Evolutionary conservation across 2,329 filamentous ascomycete species (phyloP).

Genomic region (Phyllosticta ampelicida): DNA sequence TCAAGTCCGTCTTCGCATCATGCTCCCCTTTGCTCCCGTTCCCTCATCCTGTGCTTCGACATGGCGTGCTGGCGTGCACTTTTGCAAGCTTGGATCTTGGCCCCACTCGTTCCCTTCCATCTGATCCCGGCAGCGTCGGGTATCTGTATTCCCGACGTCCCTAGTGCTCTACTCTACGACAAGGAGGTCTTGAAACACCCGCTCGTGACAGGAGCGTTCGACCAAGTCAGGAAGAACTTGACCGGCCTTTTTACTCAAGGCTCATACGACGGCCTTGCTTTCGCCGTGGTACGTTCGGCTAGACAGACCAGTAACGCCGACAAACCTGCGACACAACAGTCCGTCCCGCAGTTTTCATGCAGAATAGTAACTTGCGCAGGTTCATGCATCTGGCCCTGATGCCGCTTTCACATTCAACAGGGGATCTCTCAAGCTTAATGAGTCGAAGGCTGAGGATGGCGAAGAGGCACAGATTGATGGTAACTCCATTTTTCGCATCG

Average conservation of each 20-base stretch:
- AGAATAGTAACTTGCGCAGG: slow-evolving; percentile 12
- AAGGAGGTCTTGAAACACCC: slow-evolving; percentile 16
- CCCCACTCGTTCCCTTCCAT: not conserved
- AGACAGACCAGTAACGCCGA: not conserved
- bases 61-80: not conserved
- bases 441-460: slow-evolving; percentile 6
- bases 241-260: slow-evolving; percentile 15
- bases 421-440: slow-evolving; percentile 22
- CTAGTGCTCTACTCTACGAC: slow-evolving; percentile 15
- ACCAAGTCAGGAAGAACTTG: slow-evolving; percentile 15
- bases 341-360: not conserved
- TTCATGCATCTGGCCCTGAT: slow-evolving; percentile 18
- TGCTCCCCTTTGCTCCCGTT: not conserved
- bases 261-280: slow-evolving; percentile 21
- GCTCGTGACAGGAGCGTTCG: slow-evolving; percentile 17
- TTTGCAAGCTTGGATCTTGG: not conserved
- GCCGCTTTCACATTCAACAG: slow-evolving; percentile 20
- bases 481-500: slow-evolving; percentile 22
- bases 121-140: not conserved
- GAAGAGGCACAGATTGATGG: slow-evolving; percentile 15
- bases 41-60: not conserved
- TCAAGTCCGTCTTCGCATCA: not conserved
- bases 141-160: slow-evolving; percentile 20
- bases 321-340: not conserved
- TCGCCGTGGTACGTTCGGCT: slow-evolving; percentile 19